phyloP scores from a whole-genome alignment of 352 stramenopile genomes.

The Globisporangium paddicum region DNA sequence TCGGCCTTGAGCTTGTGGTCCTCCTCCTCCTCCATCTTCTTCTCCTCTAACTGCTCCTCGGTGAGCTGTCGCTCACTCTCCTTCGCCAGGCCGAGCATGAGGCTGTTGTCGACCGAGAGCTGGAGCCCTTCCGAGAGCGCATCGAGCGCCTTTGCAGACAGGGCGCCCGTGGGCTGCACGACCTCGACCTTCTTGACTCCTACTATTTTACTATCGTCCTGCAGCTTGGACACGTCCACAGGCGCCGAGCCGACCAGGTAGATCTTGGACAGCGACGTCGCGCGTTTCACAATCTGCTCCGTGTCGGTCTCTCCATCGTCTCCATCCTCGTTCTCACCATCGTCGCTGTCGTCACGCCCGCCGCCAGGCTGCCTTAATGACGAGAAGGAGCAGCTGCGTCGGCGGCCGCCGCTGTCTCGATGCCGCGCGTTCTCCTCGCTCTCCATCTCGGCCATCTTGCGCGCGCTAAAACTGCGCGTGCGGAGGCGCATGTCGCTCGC shows the following conservation, averaged over 20 bases:
- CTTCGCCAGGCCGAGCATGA: slow-evolving; percentile 17
- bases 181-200: slow-evolving; percentile 75
- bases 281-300: slow-evolving; percentile 55
- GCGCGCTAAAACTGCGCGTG: slow-evolving; percentile 48
- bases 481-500: slow-evolving; percentile 20
- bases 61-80: slow-evolving; percentile 38
- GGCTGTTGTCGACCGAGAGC: slow-evolving; percentile 58
- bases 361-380: slow-evolving; percentile 18
- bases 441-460: slow-evolving; percentile 28
- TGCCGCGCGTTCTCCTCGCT: slow-evolving; percentile 7
- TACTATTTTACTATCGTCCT: slow-evolving; percentile 72
- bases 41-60: slow-evolving; percentile 80
- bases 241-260: slow-evolving; percentile 78
- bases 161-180: slow-evolving; percentile 60
- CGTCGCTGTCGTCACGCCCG: slow-evolving; percentile 7
- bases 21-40: slow-evolving; percentile 86
- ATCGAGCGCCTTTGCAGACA: slow-evolving; percentile 76
- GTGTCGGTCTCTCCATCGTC: slow-evolving; percentile 24
- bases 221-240: slow-evolving; percentile 75
- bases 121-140: slow-evolving; percentile 73
- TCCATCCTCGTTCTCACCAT: slow-evolving; percentile 6
- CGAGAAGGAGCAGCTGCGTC: slow-evolving; percentile 70
- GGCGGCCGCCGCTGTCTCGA: slow-evolving; percentile 16
- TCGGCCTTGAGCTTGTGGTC: slow-evolving; percentile 77
- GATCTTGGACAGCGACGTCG: slow-evolving; percentile 77